Percentiles rank a stretch among this genome's conserved stretches.
These are phyloP conservation scores for Cantharellus cinnabarinus DNA, from an alignment of 768 basidiomycete genomes.

Conservation along the genomic window DNA sequence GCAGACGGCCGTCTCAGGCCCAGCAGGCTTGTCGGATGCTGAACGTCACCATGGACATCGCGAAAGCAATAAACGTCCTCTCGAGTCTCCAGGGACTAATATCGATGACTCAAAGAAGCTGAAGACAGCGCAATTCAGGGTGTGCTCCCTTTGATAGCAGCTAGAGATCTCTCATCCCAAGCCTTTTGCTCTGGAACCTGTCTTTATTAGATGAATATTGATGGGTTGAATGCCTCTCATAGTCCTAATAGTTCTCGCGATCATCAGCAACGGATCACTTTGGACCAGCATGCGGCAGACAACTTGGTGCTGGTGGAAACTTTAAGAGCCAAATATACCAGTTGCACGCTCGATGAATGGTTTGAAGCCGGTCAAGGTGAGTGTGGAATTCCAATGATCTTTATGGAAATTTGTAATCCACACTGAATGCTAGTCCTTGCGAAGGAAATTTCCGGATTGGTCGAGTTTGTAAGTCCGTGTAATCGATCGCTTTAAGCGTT, in stretches of 20 bases:
- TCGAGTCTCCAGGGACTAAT: too few relatives aligned
- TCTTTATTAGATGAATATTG: background rate
- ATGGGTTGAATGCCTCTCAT: background rate
- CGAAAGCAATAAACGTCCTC: too few relatives aligned
- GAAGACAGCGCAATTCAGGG: too few relatives aligned
- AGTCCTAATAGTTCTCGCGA: background rate
- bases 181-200: background rate
- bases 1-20: too few relatives aligned
- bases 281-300: background rate
- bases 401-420: background rate
- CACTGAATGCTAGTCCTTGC: background rate
- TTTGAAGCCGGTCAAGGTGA: background rate
- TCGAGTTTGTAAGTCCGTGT: background rate
- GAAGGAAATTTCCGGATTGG: background rate
- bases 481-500: background rate
- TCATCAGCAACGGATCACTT: background rate
- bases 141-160: background rate
- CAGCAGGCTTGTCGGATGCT: too few relatives aligned
- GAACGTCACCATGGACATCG: too few relatives aligned
- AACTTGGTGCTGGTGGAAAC: background rate
- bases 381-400: background rate
- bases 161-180: background rate
- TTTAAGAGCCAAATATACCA: background rate
- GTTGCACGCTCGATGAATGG: background rate
- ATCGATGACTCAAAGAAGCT: too few relatives aligned